These are phyloP conservation scores for Kwoniella sp. DNA, from an alignment of 768 basidiomycete species.

Conservation along the genomic window DNA sequence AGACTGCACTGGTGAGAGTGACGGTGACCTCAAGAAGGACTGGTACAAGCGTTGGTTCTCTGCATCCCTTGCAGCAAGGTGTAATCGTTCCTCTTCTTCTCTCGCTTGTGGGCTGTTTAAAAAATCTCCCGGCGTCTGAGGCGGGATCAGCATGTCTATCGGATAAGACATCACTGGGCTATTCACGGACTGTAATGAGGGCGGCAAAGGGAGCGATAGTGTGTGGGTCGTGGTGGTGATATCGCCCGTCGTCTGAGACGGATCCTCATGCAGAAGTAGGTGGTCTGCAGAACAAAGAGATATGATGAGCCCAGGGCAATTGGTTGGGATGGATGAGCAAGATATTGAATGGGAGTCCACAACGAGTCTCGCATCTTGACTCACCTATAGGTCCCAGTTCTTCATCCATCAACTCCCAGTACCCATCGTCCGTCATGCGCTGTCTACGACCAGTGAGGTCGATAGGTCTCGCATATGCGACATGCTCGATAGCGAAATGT, in stretches of 20 bases:
- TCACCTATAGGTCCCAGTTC: conserved; percentile 12
- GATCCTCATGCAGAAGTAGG: conserved; percentile 5
- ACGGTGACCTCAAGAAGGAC: conserved; percentile 18
- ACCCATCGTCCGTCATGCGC: conserved; percentile 12
- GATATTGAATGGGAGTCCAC: background rate
- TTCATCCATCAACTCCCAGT: conserved; percentile 18
- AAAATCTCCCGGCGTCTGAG: too few species aligned
- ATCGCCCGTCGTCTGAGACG: conserved; percentile 29
- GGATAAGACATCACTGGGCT: conserved; percentile 1
- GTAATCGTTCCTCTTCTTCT: background rate
- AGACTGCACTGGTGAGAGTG: conserved; percentile 3
- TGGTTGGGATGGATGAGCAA: background rate
- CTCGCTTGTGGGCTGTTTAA: background rate
- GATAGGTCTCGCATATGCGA: conserved; percentile 15
- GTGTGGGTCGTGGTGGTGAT: conserved; percentile 24
- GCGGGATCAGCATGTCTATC: background rate
- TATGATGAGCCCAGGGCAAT: too few species aligned
- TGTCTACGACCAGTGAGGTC: conserved; percentile 10
- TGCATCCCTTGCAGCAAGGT: background rate
- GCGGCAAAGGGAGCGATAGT: conserved; percentile 19
- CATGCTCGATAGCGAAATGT: conserved; percentile 23
- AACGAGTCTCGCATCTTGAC: background rate
- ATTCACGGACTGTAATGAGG: conserved; percentile 12
- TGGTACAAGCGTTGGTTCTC: conserved; percentile 19
- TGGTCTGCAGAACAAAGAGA: conserved; percentile 5